Conservation (phyloP, 139 green algal species). For the Yamagishiella unicocca region DNA sequence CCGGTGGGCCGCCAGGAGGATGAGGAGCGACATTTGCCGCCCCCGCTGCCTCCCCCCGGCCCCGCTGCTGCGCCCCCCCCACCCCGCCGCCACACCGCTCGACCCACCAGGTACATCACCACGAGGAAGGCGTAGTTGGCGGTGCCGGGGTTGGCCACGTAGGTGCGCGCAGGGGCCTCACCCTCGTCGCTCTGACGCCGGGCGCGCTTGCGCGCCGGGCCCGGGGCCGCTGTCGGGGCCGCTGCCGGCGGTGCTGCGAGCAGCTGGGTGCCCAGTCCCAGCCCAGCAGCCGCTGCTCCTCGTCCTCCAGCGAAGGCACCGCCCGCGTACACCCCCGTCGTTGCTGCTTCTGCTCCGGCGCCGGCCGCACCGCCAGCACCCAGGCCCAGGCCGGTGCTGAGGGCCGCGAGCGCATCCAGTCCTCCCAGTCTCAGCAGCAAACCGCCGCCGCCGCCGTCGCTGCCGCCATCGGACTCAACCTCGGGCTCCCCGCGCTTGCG, state of each 20-base stretch:
- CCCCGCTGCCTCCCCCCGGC: too few relatives aligned
- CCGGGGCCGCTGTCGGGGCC: neutral
- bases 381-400: neutral
- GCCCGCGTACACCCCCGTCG: neutral
- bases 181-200: neutral
- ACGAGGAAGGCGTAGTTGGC: constrained; percentile 85
- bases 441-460: neutral
- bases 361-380: neutral
- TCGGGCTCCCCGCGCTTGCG: neutral
- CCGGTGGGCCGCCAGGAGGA: too few relatives aligned
- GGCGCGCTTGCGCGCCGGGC: neutral
- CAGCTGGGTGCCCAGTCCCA: too few relatives aligned
- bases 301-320: neutral
- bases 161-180: constrained; percentile 19
- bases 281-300: too few relatives aligned
- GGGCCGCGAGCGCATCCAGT: neutral
- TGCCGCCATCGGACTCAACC: neutral
- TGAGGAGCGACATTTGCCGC: too few relatives aligned
- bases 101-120: constrained; percentile 62
- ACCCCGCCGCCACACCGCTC: neutral
- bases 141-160: constrained; percentile 70
- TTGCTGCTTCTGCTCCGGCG: too few relatives aligned
- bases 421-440: neutral
- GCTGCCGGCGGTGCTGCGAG: too few relatives aligned
- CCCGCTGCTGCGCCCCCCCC: too few relatives aligned